Evolutionary conservation across 768 basidiomycete genomes (phyloP), one percentile per base, ranked within the genome.

Genomic region (Imleria badia): DNA sequence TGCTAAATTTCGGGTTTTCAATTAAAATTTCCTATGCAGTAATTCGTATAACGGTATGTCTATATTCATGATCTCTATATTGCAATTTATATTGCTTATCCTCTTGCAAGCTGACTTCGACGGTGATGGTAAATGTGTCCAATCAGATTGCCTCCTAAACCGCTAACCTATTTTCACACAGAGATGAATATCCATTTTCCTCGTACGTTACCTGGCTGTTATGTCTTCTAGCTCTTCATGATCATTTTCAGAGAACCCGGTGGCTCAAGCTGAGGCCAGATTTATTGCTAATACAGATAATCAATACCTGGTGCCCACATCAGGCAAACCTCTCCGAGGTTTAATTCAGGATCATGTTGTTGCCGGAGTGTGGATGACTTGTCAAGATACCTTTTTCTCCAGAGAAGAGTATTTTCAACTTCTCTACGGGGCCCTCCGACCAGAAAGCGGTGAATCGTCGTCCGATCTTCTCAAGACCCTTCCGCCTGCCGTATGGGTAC

Each of bases 101-200:
- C 26, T 35, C 38, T 52, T 38, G 42, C 43, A 59, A 88, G 87
- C 93, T 64, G 93, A 96, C 72, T 96, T 96, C 64, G 93, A 96
- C 62, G 93, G 93, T 60, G 93, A 96, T 74, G 89, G 88, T 87
- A 56, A 63, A 80, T 68, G 61, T 48, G 34, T 43, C 41, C 33
- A 35, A 31, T 11, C 51, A 41, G 19, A 30, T 52, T 9, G 23
- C 34, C 45, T 34, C 19, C 14, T 38, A 41, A 30, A 13, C 23
- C 15, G 29, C 51, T 68, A 13, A 55, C 53, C 33, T 23, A 29
- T 36, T 54, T 39, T 26, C 26, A 26, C 44, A 23, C 58, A 93
- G 96, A 99, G 71, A 99, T 99, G 96, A 99, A 99, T 74, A 94
- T 99, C 45, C 97, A 99, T 76, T 99, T 99, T 63, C 95, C 97